Percentiles rank a stretch among this genome's conserved stretches.
Conservation (phyloP, 225 moss, liverwort and hornwort species). For the Thuidium tamariscinum region DNA sequence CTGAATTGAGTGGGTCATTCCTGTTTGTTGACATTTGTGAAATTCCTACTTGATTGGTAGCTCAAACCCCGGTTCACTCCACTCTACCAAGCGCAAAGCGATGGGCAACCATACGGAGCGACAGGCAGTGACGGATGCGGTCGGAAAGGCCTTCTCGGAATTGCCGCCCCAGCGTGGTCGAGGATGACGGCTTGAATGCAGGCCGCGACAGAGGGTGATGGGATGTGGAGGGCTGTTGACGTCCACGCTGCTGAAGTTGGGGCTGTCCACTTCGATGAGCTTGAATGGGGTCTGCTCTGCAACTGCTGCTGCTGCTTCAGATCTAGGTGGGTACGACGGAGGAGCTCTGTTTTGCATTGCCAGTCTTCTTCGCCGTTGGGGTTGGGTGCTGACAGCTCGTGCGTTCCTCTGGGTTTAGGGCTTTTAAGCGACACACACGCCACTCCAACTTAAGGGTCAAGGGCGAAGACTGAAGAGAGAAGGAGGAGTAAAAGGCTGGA, state of each 20-base stretch:
- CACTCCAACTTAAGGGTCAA: neutral
- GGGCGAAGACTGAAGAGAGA: no score
- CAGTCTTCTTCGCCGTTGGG: neutral
- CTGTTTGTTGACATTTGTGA: neutral
- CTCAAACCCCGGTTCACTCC: no score
- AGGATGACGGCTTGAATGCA: neutral
- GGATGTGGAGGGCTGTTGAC: neutral
- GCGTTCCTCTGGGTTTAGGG: neutral
- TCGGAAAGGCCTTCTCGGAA: neutral
- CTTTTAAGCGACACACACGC: neutral
- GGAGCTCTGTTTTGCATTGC: neutral
- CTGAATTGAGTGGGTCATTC: no score
- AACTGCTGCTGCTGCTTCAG: neutral
- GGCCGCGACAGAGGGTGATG: neutral
- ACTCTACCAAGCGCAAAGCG: neutral
- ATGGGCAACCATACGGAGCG: neutral
- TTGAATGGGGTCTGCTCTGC: neutral
- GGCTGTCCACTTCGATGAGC: neutral
- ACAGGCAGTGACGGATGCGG: neutral
- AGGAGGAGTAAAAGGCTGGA: no score
- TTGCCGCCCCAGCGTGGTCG: neutral
- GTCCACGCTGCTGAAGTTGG: neutral
- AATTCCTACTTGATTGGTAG: neutral
- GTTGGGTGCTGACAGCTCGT: neutral
- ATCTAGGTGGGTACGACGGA: neutral